phyloP scores from a whole-genome alignment of 2,329 filamentous ascomycete genomes.

The Aspergillus pseudonomiae region DNA sequence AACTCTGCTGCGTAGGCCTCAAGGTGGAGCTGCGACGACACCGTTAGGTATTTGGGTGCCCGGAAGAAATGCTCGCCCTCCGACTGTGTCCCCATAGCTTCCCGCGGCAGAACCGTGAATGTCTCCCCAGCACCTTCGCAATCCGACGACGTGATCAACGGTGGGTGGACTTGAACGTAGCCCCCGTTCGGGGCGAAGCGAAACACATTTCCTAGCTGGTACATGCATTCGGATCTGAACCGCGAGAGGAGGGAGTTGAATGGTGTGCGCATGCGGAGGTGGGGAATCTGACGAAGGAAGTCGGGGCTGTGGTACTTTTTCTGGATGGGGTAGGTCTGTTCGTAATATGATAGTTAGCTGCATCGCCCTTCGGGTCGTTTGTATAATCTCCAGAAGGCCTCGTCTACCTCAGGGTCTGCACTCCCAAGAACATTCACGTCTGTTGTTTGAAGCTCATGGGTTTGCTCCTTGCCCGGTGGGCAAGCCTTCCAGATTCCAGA shows the following conservation, averaged over 20 bases:
- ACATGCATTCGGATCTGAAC: slow-evolving; percentile 78
- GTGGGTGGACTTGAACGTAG: slow-evolving; percentile 74
- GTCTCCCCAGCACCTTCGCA: slow-evolving; percentile 97
- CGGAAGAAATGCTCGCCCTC: slow-evolving; percentile 71
- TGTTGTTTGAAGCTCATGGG: slow-evolving; percentile 77
- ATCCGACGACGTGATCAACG: slow-evolving; percentile 93
- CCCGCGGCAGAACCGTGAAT: slow-evolving; percentile 67
- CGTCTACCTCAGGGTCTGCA: slow-evolving; percentile 75
- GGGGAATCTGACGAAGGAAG: slow-evolving; percentile 83
- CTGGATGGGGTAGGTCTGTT: slow-evolving; percentile 85
- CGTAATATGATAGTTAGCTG: neutral
- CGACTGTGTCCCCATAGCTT: slow-evolving; percentile 29
- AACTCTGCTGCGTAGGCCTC: slow-evolving; percentile 88
- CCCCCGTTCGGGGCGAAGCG: slow-evolving; percentile 62
- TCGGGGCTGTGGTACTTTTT: slow-evolving; percentile 94
- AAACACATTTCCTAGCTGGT: slow-evolving; percentile 76
- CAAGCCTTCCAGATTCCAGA: slow-evolving; percentile 76
- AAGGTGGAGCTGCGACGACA: slow-evolving; percentile 91
- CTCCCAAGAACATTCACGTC: slow-evolving; percentile 71
- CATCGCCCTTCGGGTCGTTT: neutral
- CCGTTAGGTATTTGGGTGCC: slow-evolving; percentile 88
- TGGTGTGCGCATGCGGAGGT: slow-evolving; percentile 80
- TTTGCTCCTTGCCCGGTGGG: slow-evolving; percentile 67
- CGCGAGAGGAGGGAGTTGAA: slow-evolving; percentile 79
- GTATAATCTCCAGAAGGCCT: neutral